Evolutionary conservation across 768 basidiomycete genomes (phyloP).

Genomic region (Mycena capillaripes): DNA sequence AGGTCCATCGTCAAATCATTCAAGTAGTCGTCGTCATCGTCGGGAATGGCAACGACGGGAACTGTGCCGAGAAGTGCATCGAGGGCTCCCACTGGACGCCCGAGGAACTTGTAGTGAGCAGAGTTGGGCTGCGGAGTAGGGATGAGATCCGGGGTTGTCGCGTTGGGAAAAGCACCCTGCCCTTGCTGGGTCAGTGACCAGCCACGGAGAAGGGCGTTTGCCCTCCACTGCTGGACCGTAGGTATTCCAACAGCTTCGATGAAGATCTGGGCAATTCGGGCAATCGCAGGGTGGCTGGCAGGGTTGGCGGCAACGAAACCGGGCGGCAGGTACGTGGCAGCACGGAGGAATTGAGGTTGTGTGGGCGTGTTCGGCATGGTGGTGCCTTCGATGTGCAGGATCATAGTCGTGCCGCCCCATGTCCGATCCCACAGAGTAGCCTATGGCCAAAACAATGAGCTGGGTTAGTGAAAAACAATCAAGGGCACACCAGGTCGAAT

Average conservation of each 20-base stretch:
- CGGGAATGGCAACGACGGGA: neutral
- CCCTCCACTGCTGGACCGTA: slow-evolving; percentile 1
- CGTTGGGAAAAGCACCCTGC: neutral
- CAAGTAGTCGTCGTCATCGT: neutral
- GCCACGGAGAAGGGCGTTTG: neutral
- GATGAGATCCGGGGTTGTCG: neutral
- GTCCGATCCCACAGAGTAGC: slow-evolving; percentile 23
- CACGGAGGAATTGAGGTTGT: slow-evolving; percentile 8
- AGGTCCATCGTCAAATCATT: neutral
- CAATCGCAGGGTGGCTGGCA: slow-evolving; percentile 3
- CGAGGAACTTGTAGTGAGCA: slow-evolving; percentile 1
- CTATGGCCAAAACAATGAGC: neutral
- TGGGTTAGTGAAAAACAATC: neutral
- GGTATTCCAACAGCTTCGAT: slow-evolving; percentile 20
- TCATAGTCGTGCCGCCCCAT: slow-evolving; percentile 19
- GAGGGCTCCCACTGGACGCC: neutral
- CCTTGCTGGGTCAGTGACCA: slow-evolving; percentile 11
- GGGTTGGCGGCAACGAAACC: neutral
- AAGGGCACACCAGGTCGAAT: slow-evolving; percentile 7
- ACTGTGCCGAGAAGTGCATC: neutral
- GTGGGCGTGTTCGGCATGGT: slow-evolving; percentile 12
- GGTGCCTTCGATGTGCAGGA: slow-evolving; percentile 25
- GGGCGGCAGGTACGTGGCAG: slow-evolving; percentile 11
- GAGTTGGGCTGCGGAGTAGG: neutral
- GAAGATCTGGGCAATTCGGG: slow-evolving; percentile 21